These are phyloP conservation scores for Phaffia tasmanica DNA, from an alignment of 768 basidiomycete genomes.

Conservation along the genomic window DNA sequence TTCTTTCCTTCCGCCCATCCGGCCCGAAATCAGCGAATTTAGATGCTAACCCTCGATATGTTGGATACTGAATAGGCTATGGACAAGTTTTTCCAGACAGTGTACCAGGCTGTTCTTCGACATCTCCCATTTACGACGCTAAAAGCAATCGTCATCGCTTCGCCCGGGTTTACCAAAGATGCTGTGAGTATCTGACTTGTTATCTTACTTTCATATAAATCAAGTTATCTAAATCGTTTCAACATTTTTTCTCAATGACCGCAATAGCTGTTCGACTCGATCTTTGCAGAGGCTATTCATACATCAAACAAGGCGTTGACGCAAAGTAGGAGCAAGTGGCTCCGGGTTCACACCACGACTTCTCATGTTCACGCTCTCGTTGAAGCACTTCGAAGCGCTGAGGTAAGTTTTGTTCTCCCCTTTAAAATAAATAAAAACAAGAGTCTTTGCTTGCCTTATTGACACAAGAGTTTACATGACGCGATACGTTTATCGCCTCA, in stretches of 20 bases:
- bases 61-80: constrained; percentile 45
- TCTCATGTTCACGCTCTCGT: constrained; percentile 92
- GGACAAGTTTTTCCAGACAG: constrained; percentile 63
- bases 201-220: neutral
- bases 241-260: neutral
- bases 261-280: constrained; percentile 50
- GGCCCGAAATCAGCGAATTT: neutral
- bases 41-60: neutral
- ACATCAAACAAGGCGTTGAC: constrained; percentile 75
- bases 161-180: constrained; percentile 92
- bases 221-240: neutral
- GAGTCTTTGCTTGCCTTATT: neutral
- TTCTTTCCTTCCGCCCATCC: neutral
- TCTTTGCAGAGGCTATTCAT: constrained; percentile 63
- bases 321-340: constrained; percentile 65
- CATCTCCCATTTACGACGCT: constrained; percentile 79
- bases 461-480: neutral
- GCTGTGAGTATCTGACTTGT: constrained; percentile 43
- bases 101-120: constrained; percentile 76
- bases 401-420: constrained; percentile 44
- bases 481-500: neutral
- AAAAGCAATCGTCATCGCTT: constrained; percentile 87
- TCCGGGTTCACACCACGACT: constrained; percentile 83
- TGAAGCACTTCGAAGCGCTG: constrained; percentile 86
- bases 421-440: too few relatives aligned